A percentile compares a stretch with the other conserved stretches of the same genome.
Conservation (phyloP, 371 early-diverging fungal genomes). For the Chytridium lagenaria region DNA sequence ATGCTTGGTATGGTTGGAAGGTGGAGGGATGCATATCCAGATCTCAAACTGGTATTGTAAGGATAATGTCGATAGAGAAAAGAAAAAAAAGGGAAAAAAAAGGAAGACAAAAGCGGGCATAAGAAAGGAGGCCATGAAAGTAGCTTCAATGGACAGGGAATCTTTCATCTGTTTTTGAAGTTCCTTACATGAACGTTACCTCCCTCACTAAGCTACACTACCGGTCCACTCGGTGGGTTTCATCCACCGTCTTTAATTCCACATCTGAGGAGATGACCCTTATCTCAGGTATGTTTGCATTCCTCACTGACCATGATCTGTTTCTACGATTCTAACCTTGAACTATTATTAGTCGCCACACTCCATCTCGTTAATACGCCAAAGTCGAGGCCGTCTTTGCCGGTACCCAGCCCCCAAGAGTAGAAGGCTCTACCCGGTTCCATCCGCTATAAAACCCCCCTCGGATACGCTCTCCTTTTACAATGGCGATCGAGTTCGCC, state of each 20-base stretch:
- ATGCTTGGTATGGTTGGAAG: conserved; percentile 21
- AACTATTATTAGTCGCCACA: conserved; percentile 2
- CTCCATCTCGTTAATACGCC: conserved; percentile 28
- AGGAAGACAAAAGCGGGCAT: too few relatives aligned
- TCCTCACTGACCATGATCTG: neutral
- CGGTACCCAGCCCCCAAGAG: conserved; percentile 2
- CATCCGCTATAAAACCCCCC: conserved; percentile 20
- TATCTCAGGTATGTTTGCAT: neutral
- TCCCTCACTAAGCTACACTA: conserved; percentile 1
- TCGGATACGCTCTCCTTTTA: conserved; percentile 12
- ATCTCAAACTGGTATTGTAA: too few relatives aligned
- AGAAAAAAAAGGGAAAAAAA: too few relatives aligned
- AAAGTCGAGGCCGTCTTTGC: conserved; percentile 5
- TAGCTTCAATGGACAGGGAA: too few relatives aligned
- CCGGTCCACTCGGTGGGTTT: neutral
- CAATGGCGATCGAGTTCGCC: neutral
- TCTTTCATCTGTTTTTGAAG: too few relatives aligned
- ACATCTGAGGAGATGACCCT: neutral
- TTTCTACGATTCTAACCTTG: conserved; percentile 6
- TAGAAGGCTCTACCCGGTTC: conserved; percentile 9
- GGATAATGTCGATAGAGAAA: too few relatives aligned
- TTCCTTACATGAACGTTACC: conserved; percentile 1
- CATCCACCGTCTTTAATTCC: neutral
- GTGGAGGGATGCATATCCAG: conserved; percentile 9
- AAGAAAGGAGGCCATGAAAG: too few relatives aligned